Base-by-base conservation (phyloP, 495 filamentous ascomycete genomes). In the Aspergillus baeticus region DNA sequence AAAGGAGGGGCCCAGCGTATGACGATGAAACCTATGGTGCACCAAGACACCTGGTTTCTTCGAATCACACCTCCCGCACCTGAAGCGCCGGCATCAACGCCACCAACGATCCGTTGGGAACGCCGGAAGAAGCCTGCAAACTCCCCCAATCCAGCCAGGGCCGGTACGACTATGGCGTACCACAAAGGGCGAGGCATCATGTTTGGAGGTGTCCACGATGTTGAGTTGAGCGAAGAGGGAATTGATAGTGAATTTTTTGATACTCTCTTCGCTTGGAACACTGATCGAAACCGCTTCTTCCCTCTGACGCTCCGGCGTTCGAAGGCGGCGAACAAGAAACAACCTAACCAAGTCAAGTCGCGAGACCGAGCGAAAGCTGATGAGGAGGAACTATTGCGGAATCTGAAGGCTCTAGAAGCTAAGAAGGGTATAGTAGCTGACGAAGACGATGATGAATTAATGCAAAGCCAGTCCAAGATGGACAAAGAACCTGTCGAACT, bases 211-310 rank as follows among this genome's bases (percentile, higher is more conserved):
- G 94, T 98, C 6, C 89, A 96, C 56, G 94, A 98, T 63, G 87
- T 96, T 1, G 92, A 96, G 65, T 81, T 96, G 65, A 95, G 81
- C 58, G 94, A 98, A 65, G 94, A 98, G 71, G 91, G 89, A 10
- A 92, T 98, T 36, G 91, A 98, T 15, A 94, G 89, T 64, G 90
- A 96, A 63, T 98, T 98, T 71, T 98, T 98, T 68, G 90, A 96
- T 64, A 78, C 81, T 31, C 68, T 97, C 17, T 93, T 85, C 63
- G 89, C 90, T 17, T 98, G 91, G 90, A 96, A 92, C 59, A 87
- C 92, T 20, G 94, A 98, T 57, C 81, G 92, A 37, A 98, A 98
- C 58, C 81, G 94, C 10, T 98, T 94, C 71, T 96, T 97, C 70
- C 88, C 85, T 8, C 72, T 98, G 44, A 74, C 72, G n/a, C 73